These are phyloP conservation scores for Epichloe baconii DNA, from an alignment of 2,329 filamentous ascomycete species.

Conservation along the genomic window DNA sequence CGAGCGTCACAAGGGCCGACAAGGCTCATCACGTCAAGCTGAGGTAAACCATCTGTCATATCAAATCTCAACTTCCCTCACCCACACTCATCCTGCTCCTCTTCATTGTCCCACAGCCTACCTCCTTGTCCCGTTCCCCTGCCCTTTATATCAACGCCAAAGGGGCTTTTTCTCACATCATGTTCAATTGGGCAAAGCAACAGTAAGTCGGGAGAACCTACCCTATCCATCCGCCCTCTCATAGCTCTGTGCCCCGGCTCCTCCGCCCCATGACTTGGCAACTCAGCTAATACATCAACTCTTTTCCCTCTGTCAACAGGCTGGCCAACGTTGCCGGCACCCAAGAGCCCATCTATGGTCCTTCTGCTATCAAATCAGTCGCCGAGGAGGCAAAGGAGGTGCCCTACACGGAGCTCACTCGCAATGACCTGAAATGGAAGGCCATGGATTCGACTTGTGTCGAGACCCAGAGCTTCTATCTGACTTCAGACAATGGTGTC, in stretches of 20 bases:
- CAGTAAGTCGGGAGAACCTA: constrained; percentile 43
- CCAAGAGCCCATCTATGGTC: constrained; percentile 90
- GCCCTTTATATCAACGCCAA: background rate
- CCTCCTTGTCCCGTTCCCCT: background rate
- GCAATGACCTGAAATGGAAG: constrained; percentile 71
- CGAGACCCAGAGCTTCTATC: constrained; percentile 91
- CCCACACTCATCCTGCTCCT: background rate
- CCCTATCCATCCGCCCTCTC: constrained; percentile 2
- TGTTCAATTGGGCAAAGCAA: constrained; percentile 94
- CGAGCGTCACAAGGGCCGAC: no score
- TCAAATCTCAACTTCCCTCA: background rate
- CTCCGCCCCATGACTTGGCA: constrained; percentile 1
- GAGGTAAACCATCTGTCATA: background rate
- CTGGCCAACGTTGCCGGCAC: constrained; percentile 79
- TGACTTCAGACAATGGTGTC: constrained; percentile 65
- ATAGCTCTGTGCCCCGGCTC: background rate
- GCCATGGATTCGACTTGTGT: constrained; percentile 74
- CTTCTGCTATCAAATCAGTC: constrained; percentile 75
- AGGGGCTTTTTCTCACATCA: constrained; percentile 27
- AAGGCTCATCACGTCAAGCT: no score
- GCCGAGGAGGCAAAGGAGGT: constrained; percentile 64
- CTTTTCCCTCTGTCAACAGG: constrained; percentile 23
- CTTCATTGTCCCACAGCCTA: background rate
- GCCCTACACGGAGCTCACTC: constrained; percentile 67
- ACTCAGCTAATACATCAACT: constrained; percentile 3